Evolutionary conservation across 2,329 filamentous ascomycete genomes (phyloP), one percentile per base, ranked within the genome.

Genomic region (Mycogone perniciosa): DNA sequence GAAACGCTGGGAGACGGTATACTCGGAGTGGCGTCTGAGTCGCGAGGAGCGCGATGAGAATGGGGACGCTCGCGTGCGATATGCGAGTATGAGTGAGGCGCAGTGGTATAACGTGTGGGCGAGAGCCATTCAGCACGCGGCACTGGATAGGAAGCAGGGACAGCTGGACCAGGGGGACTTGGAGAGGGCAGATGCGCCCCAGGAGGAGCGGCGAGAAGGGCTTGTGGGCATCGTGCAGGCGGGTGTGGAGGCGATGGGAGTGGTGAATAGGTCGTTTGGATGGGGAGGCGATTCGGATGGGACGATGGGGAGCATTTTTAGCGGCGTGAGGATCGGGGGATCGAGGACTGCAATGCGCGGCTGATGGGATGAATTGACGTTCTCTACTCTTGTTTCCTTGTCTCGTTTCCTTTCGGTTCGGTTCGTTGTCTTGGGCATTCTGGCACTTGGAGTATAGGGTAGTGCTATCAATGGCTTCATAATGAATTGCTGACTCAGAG

Each of bases 81-180:
- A 81, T 58, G 75, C 77, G 45, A 74, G 69, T 48, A 64, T 81
- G 56, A 76, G 69, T 56, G 79, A 82, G 64, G 72, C 76, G 4
- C 75, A 81, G 54, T 86, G 82, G 79, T 81, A 82, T 56, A 76
- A 79, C 51, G 67, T 79, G 50, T 88, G 86, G 82, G 75, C 72
- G 7, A 70, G 76, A 5, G 75, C 81, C 3, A 79, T 89, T 46
- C 71, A 73, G 53, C 73, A 75, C 41, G 79, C 84, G 7, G 80
- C 84, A 1, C 62, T 85, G 50, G 76, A 78, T 47, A 75, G 80
- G 52, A 74, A 75, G 35, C 75, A 82, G 59, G 75, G 75, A 3
- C 69, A 72, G 26, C 69, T 86, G 11, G 77, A 77, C 35, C 79
- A 81, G 55, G 71, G 72, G 9, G 82, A 86, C 58, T 71, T 83